Evolutionary conservation across 305 asterid genomes (phyloP).

Genomic region (Solanum hybrid): DNA sequence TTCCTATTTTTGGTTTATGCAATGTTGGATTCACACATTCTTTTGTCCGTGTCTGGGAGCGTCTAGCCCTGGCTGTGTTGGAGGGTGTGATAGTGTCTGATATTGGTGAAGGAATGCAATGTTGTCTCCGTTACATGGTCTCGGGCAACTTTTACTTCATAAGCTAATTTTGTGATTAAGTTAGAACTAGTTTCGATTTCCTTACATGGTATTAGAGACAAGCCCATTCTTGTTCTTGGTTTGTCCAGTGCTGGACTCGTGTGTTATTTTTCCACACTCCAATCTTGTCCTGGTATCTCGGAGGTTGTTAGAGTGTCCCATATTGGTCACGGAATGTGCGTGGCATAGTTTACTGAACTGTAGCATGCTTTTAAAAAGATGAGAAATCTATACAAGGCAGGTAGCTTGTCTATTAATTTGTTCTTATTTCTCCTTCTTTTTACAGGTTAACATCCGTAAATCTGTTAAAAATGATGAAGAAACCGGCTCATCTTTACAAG

Average conservation of each 20-base stretch:
- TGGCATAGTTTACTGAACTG: neutral
- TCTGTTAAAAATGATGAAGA: conserved; percentile 44
- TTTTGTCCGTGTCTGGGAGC: neutral
- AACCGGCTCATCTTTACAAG: conserved; percentile 22
- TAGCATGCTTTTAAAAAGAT: neutral
- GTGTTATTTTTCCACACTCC: neutral
- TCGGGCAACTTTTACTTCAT: neutral
- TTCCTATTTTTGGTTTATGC: neutral
- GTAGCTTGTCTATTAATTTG: neutral
- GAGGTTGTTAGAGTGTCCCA: neutral
- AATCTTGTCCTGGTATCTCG: neutral
- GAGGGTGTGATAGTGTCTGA: neutral
- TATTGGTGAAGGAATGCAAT: neutral
- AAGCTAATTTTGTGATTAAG: neutral
- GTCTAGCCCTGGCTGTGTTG: neutral
- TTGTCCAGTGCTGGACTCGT: neutral
- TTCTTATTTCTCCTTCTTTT: conserved; percentile 5
- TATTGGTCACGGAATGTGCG: neutral
- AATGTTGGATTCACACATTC: neutral
- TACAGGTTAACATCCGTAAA: conserved; percentile 64
- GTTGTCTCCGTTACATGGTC: neutral
- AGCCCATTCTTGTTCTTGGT: neutral
- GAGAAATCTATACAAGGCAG: neutral
- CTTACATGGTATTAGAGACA: neutral
- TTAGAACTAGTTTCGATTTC: neutral